Percentiles rank a stretch among this genome's conserved stretches.
phyloP scores from a whole-genome alignment of 148 eudicot genomes.

The Amaranthus hypochondriacus region DNA sequence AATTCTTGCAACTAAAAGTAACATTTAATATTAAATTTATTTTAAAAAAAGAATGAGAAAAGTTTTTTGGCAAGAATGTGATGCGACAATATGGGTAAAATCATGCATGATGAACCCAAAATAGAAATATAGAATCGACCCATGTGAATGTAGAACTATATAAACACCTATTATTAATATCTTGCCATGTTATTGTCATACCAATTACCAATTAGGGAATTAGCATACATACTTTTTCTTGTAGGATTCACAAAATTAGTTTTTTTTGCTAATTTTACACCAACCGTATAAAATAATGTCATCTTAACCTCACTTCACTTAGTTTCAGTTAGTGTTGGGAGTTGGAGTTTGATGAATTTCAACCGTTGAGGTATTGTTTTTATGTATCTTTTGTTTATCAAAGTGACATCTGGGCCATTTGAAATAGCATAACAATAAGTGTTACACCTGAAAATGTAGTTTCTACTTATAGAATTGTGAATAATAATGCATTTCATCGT shows the following conservation, averaged over 20 bases:
- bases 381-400: background rate
- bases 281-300: constrained; percentile 3
- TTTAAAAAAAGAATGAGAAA: background rate
- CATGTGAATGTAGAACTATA: constrained; percentile 27
- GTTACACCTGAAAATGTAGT: constrained; percentile 9
- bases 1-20: background rate
- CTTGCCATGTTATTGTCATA: background rate
- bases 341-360: constrained; percentile 4
- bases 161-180: constrained; percentile 8
- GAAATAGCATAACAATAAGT: constrained; percentile 8
- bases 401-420: constrained; percentile 20
- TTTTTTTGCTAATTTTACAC: constrained; percentile 6
- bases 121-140: constrained; percentile 5
- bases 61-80: constrained; percentile 18
- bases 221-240: background rate
- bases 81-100: constrained; percentile 16
- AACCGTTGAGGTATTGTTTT: constrained; percentile 11
- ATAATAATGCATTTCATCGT: constrained; percentile 20
- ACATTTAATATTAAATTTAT: background rate
- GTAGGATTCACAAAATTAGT: constrained; percentile 8
- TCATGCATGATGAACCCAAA: constrained; percentile 9
- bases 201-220: background rate
- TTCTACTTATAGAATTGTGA: constrained; percentile 14
- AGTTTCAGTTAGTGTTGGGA: constrained; percentile 1
- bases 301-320: constrained; percentile 16